phyloP scores from a whole-genome alignment of 2,329 filamentous ascomycete genomes.

The Ophiostoma ulmi region DNA sequence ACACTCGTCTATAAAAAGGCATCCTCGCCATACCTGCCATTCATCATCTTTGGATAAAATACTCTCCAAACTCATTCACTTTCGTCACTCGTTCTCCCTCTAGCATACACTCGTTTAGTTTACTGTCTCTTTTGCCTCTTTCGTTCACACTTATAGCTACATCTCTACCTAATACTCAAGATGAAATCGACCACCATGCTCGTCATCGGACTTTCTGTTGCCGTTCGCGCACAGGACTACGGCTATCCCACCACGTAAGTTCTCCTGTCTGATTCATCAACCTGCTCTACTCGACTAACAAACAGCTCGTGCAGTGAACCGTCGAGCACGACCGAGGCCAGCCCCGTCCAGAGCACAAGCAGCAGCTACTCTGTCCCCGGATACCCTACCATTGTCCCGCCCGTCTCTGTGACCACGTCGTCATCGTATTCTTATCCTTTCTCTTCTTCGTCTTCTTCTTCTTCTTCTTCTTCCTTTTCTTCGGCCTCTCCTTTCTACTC shows the following conservation, averaged over 20 bases:
- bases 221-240: neutral
- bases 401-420: neutral
- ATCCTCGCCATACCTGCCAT: too few relatives aligned
- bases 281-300: neutral
- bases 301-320: neutral
- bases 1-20: neutral
- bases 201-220: neutral
- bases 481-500: neutral
- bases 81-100: neutral
- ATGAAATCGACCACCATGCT: neutral
- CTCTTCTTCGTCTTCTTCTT: neutral
- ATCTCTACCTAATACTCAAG: neutral
- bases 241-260: constrained; percentile 9
- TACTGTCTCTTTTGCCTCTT: neutral
- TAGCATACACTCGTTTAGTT: neutral
- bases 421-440: neutral
- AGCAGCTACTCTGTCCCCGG: constrained; percentile 2
- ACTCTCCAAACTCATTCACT: neutral
- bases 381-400: neutral
- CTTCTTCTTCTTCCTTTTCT: neutral
- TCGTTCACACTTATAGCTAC: neutral
- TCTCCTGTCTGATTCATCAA: neutral
- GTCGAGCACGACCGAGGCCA: neutral
- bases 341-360: neutral
- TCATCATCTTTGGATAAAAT: neutral